Evolutionary conservation across 352 stramenopile genomes (phyloP).

Genomic region (Phytophthora citrophthora): DNA sequence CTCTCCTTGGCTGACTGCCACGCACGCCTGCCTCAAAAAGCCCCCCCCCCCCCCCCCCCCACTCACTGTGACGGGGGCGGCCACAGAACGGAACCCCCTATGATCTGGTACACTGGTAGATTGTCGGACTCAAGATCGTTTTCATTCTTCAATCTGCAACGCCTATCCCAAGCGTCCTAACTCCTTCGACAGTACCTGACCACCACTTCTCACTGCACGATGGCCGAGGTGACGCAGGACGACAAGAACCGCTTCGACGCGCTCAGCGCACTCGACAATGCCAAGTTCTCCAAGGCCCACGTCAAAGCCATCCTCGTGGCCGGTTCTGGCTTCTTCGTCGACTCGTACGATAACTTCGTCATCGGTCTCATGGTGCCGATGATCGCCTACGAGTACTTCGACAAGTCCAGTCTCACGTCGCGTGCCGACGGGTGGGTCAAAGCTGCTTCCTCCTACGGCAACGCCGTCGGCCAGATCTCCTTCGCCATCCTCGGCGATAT

Average conservation of each 20-base stretch:
- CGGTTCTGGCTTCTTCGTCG: conserved; percentile 59
- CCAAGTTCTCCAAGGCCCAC: conserved; percentile 57
- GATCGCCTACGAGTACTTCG: conserved; percentile 63
- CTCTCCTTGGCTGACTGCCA: conserved; percentile 5
- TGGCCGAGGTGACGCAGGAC: conserved; percentile 21
- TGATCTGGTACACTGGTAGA: not conserved
- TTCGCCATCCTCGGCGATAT: conserved; percentile 57
- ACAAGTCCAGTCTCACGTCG: conserved; percentile 39
- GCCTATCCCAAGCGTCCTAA: conserved; percentile 1
- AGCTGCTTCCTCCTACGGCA: conserved; percentile 45
- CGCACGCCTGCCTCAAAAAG: conserved; percentile 7
- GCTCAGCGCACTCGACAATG: conserved; percentile 46
- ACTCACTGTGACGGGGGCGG: conserved; percentile 23
- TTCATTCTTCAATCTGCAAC: conserved; percentile 23
- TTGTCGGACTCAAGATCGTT: not conserved
- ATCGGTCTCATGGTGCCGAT: conserved; percentile 56
- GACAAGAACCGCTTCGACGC: conserved; percentile 35
- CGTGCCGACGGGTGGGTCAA: conserved; percentile 52
- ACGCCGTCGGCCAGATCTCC: conserved; percentile 54
- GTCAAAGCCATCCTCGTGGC: conserved; percentile 55
- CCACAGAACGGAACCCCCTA: not conserved
- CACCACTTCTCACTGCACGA: conserved; percentile 5
- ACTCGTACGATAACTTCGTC: conserved; percentile 68
- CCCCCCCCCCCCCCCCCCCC: conserved; percentile 2
- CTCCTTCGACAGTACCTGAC: not conserved